Evolutionary conservation across 768 basidiomycete genomes (phyloP), one percentile per base, ranked within the genome.

Genomic region (Nevesoporus exiguus): DNA sequence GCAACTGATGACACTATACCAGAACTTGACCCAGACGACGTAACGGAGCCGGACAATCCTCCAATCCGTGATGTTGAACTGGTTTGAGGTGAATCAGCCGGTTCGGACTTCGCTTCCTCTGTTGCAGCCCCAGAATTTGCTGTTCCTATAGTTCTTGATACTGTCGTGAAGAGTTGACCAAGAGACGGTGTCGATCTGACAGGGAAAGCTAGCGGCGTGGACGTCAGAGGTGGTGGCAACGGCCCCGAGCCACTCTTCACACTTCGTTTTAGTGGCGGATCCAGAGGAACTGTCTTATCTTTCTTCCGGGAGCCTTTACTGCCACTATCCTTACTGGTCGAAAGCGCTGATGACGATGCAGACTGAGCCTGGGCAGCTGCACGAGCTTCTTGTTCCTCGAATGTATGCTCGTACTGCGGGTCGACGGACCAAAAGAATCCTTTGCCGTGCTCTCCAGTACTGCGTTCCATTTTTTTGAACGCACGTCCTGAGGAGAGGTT

Each of bases 381-480:
- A 49, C 82, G 82, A 21, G 74, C 75, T 56, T 88, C 86, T 62
- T 87, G 86, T 57, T 88, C 86, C 66, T 86, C 83, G 41, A 91
- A 80, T 33, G 76, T 76, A 53, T 83, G 84, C 49, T 84, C 80
- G 66, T 78, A 78, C 51, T 83, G 80, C 41, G 87, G 85, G 63
- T 96, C 94, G 30, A 97, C 77, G 19, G 88, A 87, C 95, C 95
- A 98, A 59, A 93, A 92, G 60, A 86, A 93, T 2, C 94, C 95
- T 69, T 96, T 97, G 9, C 91, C 89, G 56, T 88, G 80, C 75
- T 89, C 91, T 54, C 92, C 89, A 7, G 85, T 82, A 57, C 85
- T 87, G 29, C 91, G 80, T 55, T 94, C 90, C 69, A 91, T 79
- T 71, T 98, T 98, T 68, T 90, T 78, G 73, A 99, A 99, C 0